Evolutionary conservation across 1,284 basidiomycete species (phyloP), one percentile per base, ranked within the genome.

Genomic region (Cryptococcus sp.): DNA sequence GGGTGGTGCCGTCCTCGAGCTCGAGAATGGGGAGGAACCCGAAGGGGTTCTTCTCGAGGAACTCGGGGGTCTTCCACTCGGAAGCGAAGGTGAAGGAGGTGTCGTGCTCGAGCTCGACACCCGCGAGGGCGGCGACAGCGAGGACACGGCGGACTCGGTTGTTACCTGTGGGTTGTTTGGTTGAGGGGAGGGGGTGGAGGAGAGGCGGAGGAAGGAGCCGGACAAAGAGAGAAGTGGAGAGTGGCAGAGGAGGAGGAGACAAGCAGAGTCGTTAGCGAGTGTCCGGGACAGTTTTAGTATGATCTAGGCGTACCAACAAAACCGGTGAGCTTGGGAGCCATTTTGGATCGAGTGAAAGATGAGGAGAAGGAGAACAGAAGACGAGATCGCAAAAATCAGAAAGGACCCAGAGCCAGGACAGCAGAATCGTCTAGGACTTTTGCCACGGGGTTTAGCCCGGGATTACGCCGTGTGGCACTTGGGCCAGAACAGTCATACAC

Each of bases 1-100:
- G 80, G 67, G 81, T 81, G 81, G 59, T 60, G 59, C 91, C 92
- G 75, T 95, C 86, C 44, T 81, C 78, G 56, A 89, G 84, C 44
- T 81, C 78, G 56, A 89, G 84, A 38, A 86, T 86, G 43, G 95
- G 94, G 67, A 94, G 84, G 81, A 89, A 90, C 61, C 87, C 89
- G 64, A 84, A 82, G 45, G 88, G 86, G 79, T 91, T 92, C 77
- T 91, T 91, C 64, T 81, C 72, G 53, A 87, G 77, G 79, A 87
- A 92, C 60, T 88, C 88, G 64, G 83, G 83, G 75, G 85, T 86
- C 83, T 93, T 92, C 67, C 66, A 74, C 37, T 68, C 63, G 49
- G 62, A 63, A 59, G 63, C 66, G 57, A 70, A 62, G 76, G 85
- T 84, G 74, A 87, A 82, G 59, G 79, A 81, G 72, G 87, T 85